Percentiles rank a stretch among this genome's conserved stretches.
Conservation (phyloP, 345 rosid genomes). For the Linum tenue region DNA sequence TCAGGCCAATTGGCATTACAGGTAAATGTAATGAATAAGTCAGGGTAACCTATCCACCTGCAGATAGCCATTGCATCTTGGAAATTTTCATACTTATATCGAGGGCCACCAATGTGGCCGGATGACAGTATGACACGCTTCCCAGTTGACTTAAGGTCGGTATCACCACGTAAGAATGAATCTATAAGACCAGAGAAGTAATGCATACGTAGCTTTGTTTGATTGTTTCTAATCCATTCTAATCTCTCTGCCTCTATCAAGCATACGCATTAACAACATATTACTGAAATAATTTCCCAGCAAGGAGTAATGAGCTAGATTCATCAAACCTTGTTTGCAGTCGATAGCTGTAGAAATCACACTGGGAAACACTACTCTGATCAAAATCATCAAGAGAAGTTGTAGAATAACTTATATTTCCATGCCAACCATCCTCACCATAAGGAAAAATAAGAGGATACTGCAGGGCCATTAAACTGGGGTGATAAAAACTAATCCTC, state of each 20-base stretch:
- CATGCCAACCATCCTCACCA: neutral
- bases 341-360: neutral
- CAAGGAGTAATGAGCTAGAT: neutral
- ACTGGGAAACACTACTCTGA: too few species aligned
- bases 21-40: neutral
- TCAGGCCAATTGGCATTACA: slow-evolving; percentile 10
- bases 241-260: slow-evolving; percentile 3
- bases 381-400: too few species aligned
- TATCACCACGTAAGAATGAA: neutral
- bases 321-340: neutral
- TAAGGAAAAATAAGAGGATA: neutral
- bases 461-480: slow-evolving; percentile 8
- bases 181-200: neutral
- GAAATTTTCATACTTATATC: neutral
- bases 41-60: neutral
- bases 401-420: slow-evolving; percentile 1
- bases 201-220: too few species aligned
- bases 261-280: slow-evolving; percentile 4
- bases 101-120: neutral
- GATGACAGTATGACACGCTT: neutral
- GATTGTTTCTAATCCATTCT: neutral
- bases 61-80: slow-evolving; percentile 10
- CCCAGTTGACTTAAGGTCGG: neutral
- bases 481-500: too few species aligned
- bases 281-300: slow-evolving; percentile 5